These are phyloP conservation scores for Vinca major DNA, from an alignment of 305 asterid genomes.

Conservation along the genomic window DNA sequence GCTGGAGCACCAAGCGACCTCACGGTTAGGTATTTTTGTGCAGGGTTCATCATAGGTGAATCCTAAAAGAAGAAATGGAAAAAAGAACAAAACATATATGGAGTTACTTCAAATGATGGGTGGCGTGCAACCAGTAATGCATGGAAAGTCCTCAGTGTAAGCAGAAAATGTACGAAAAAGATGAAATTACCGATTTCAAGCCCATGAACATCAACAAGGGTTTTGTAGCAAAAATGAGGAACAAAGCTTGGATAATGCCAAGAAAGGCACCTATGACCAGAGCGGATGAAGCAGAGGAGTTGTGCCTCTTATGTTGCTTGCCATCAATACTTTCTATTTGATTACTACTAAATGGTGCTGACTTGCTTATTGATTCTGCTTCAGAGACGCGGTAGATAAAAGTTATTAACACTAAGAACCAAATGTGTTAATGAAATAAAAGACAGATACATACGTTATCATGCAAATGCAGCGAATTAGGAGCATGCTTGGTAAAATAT, in stretches of 20 bases:
- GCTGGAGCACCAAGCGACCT: constrained; percentile 64
- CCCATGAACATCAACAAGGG: constrained; percentile 73
- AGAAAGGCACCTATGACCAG: constrained; percentile 31
- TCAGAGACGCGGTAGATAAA: constrained; percentile 5
- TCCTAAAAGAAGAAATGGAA: constrained; percentile 21
- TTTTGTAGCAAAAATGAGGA: constrained; percentile 50
- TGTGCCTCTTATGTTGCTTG: constrained; percentile 21
- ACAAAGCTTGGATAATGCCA: constrained; percentile 51
- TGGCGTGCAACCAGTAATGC: neutral
- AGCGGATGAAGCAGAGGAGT: constrained; percentile 54
- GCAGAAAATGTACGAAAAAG: neutral
- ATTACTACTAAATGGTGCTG: constrained; percentile 6
- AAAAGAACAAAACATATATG: neutral
- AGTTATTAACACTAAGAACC: neutral
- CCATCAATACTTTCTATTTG: constrained; percentile 12
- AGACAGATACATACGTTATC: neutral
- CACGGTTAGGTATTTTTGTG: constrained; percentile 36
- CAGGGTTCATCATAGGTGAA: constrained; percentile 47
- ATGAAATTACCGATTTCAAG: constrained; percentile 36
- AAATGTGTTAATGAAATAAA: neutral
- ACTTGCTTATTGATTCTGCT: constrained; percentile 17
- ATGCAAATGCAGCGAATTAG: neutral
- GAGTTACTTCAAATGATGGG: neutral
- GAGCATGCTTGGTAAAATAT: neutral
- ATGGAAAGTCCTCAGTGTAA: neutral